phyloP scores from a whole-genome alignment of 2,329 filamentous ascomycete genomes.

The Ophiostoma quercus region DNA sequence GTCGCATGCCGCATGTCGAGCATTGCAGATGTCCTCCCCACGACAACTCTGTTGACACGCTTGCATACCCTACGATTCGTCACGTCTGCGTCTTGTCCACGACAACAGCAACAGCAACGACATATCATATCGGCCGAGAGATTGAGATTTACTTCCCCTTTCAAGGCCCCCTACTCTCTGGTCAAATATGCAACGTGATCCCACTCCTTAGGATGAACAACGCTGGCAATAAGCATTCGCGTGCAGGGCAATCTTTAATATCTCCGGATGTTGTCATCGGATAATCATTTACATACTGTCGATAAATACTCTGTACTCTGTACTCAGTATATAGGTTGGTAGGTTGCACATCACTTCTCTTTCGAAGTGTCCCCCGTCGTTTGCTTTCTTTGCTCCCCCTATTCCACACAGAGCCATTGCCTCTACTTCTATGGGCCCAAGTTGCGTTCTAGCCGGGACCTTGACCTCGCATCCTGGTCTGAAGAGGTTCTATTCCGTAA shows the following conservation, averaged over 20 bases:
- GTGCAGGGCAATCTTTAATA: background rate
- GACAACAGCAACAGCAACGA: background rate
- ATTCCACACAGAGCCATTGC: background rate
- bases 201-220: background rate
- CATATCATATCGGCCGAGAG: background rate
- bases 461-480: background rate
- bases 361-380: background rate
- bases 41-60: background rate
- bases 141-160: background rate
- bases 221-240: background rate
- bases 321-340: too few species aligned
- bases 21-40: background rate
- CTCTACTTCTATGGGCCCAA: background rate
- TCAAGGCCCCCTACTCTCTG: background rate
- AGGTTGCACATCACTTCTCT: background rate
- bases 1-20: background rate
- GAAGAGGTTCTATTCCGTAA: background rate
- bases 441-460: constrained; percentile 2
- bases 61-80: too few species aligned
- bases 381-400: background rate
- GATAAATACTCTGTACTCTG: background rate
- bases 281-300: background rate
- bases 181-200: background rate
- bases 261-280: constrained; percentile 2
- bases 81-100: too few species aligned